Conservation (phyloP, 1,284 basidiomycete genomes). For the Cystobasidiaceae sp. region DNA sequence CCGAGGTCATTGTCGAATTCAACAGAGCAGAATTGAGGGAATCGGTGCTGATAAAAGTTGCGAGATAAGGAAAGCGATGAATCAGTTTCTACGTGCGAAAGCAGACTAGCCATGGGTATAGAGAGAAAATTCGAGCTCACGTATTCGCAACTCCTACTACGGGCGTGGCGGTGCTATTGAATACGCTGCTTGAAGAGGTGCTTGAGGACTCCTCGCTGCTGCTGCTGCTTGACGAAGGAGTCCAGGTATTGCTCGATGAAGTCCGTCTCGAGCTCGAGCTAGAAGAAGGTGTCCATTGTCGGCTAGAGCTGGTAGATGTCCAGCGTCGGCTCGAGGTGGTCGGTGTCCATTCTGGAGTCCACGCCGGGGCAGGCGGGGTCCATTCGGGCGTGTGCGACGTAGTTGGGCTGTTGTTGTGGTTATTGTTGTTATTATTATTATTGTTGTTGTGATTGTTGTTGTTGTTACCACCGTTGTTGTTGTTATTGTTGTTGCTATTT, state of each 20-base stretch:
- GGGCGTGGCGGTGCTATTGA: not conserved
- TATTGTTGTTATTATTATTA: constrained; percentile 8
- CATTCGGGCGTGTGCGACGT: not conserved
- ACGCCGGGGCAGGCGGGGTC: not conserved
- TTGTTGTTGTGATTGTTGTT: not conserved
- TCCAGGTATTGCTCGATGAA: constrained; percentile 10
- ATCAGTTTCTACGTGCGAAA: not conserved
- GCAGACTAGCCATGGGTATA: not conserved
- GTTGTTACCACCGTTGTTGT: too few relatives aligned
- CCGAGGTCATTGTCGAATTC: not conserved
- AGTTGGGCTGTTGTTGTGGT: not conserved
- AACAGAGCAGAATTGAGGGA: not conserved
- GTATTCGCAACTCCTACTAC: not conserved
- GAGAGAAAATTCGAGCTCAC: not conserved
- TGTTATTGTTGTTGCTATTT: not conserved
- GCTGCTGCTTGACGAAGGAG: constrained; percentile 11
- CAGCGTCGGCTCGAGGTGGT: not conserved
- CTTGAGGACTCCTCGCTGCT: too few relatives aligned
- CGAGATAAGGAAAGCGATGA: not conserved
- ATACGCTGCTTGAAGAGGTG: not conserved
- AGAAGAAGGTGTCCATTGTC: constrained; percentile 15
- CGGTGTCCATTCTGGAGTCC: constrained; percentile 9
- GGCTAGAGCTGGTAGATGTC: not conserved
- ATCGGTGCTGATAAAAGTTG: not conserved
- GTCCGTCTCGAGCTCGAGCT: not conserved